A percentile compares a stretch with the other conserved stretches of the same genome.
phyloP scores from a whole-genome alignment of 2,329 filamentous ascomycete genomes.

The Geoglossum cookeanum region DNA sequence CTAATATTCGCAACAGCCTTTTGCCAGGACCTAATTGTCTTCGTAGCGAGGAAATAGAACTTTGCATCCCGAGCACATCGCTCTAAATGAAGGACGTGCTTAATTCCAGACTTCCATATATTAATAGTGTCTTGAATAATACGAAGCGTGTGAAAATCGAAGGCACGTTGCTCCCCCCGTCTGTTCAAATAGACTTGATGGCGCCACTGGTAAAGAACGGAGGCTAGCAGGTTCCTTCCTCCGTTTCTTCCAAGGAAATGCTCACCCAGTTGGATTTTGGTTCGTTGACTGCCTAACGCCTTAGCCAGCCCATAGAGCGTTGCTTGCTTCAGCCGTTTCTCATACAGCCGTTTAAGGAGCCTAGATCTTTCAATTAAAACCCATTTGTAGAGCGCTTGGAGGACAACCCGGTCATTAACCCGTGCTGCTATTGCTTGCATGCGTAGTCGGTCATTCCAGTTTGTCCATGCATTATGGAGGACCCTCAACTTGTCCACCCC shows the following conservation, averaged over 20 bases:
- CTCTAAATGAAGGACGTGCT: constrained; percentile 28
- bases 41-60: constrained; percentile 35
- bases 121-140: constrained; percentile 22
- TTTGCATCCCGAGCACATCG: constrained; percentile 34
- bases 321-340: constrained; percentile 22
- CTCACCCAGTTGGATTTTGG: neutral
- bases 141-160: constrained; percentile 25
- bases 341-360: constrained; percentile 21
- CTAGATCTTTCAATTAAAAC: constrained; percentile 29
- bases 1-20: constrained; percentile 29
- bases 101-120: constrained; percentile 19
- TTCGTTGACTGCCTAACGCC: constrained; percentile 9
- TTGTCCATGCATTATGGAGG: constrained; percentile 36
- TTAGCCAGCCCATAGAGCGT: constrained; percentile 22
- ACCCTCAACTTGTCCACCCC: constrained; percentile 32
- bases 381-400: constrained; percentile 41
- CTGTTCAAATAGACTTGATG: constrained; percentile 20
- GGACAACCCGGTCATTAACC: constrained; percentile 35
- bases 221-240: constrained; percentile 10
- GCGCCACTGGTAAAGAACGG: constrained; percentile 21
- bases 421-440: constrained; percentile 30
- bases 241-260: neutral
- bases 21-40: constrained; percentile 31
- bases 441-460: constrained; percentile 43
- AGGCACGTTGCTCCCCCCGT: constrained; percentile 22